Conservation (phyloP, 495 filamentous ascomycete genomes). For the Podospora conica region DNA sequence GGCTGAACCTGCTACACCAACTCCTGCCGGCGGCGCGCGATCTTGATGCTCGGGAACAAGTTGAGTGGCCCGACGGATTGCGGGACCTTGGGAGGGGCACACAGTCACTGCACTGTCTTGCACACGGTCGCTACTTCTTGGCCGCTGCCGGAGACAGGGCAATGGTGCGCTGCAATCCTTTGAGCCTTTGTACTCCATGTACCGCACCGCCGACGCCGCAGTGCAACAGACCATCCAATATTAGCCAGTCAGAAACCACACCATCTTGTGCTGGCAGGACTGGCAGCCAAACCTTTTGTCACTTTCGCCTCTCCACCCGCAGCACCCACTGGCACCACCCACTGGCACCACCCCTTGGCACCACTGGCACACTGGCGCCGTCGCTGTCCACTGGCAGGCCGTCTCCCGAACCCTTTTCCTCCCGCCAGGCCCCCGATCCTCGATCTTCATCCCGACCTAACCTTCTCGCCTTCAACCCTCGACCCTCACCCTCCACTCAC, state of each 20-base stretch:
- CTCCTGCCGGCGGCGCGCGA: neutral
- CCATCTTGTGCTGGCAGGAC: neutral
- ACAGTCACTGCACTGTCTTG: neutral
- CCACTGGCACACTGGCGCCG: neutral
- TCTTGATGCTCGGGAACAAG: neutral
- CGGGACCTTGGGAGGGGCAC: slow-evolving; percentile 1
- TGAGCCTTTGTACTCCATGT: slow-evolving; percentile 17
- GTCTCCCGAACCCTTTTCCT: neutral
- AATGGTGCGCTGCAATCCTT: slow-evolving; percentile 3
- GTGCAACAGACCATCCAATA: slow-evolving; percentile 17
- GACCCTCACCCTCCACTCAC: neutral
- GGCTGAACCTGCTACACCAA: neutral
- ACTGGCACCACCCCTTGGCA: neutral
- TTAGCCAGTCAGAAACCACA: slow-evolving; percentile 14
- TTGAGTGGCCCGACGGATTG: neutral
- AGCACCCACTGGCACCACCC: neutral
- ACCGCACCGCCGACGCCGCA: slow-evolving; percentile 24
- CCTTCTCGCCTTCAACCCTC: neutral
- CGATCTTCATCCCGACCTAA: neutral
- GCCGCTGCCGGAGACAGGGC: slow-evolving; percentile 1
- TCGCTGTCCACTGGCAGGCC: neutral
- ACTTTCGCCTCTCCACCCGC: slow-evolving; percentile 11
- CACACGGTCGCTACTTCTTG: neutral
- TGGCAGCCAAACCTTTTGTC: slow-evolving; percentile 12
- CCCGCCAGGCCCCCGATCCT: neutral